Percentiles rank a stretch among this genome's conserved stretches.
These are phyloP conservation scores for Phtheirospermum japonicum DNA, from an alignment of 257 asterid genomes.

Conservation along the genomic window DNA sequence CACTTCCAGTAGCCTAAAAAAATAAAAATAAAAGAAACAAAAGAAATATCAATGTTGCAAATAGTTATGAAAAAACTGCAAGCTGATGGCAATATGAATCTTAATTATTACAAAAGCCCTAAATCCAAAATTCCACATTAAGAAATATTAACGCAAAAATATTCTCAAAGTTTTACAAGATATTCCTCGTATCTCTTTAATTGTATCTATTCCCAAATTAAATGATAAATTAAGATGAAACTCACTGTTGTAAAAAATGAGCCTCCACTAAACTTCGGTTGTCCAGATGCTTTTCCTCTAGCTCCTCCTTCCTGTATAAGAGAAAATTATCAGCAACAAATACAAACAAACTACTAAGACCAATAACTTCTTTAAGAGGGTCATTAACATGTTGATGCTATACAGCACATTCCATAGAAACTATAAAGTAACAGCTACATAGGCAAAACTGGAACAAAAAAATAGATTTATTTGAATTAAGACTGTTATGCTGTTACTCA, in stretches of 20 bases:
- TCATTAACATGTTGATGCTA: background rate
- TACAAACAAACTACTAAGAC: background rate
- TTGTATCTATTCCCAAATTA: constrained; percentile 11
- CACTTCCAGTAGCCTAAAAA: constrained; percentile 63
- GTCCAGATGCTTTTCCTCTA: constrained; percentile 39
- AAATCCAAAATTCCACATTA: background rate
- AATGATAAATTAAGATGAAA: constrained; percentile 25
- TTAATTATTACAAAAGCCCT: background rate
- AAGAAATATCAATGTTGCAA: constrained; percentile 2
- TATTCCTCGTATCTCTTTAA: background rate
- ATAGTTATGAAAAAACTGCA: background rate
- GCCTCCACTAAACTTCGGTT: constrained; percentile 65
- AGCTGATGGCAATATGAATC: background rate
- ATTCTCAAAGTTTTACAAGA: constrained; percentile 1
- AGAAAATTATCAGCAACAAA: background rate
- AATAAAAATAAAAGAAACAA: background rate
- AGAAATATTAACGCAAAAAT: background rate
- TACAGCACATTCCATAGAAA: background rate
- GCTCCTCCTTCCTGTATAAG: constrained; percentile 41
- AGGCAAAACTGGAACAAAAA: background rate
- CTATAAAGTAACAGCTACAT: background rate
- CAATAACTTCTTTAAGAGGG: background rate
- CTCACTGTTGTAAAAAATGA: constrained; percentile 66
- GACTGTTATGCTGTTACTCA: background rate
- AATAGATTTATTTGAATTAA: background rate